A percentile compares a stretch with the other conserved stretches of the same genome.
Evolutionary conservation across 2,329 filamentous ascomycete genomes (phyloP).

Genomic region (Pleomassaria siparia): DNA sequence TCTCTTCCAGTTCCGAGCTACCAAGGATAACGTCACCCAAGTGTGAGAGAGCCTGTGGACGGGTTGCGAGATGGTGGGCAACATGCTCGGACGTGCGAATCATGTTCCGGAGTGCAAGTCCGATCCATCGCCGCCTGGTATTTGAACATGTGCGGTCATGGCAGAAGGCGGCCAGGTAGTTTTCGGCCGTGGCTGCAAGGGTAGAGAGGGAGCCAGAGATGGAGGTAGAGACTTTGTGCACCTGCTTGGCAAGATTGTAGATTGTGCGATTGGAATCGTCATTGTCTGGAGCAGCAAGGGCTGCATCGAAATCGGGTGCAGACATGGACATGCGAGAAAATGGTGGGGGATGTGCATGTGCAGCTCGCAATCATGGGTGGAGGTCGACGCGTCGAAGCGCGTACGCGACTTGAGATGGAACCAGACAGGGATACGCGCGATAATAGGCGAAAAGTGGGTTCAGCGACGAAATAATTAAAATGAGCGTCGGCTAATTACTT

Average conservation of each 20-base stretch:
- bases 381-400: too few species aligned
- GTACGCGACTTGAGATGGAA: too few species aligned
- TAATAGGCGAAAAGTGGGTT: too few species aligned
- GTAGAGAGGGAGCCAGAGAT: too few species aligned
- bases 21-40: constrained; percentile 30
- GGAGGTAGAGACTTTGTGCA: too few species aligned
- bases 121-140: constrained; percentile 32
- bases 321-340: background rate
- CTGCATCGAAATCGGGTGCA: constrained; percentile 14
- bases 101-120: constrained; percentile 31
- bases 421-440: too few species aligned
- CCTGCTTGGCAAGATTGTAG: constrained; percentile 15
- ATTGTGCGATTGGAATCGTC: constrained; percentile 20
- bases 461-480: too few species aligned
- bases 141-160: constrained; percentile 15
- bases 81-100: constrained; percentile 21
- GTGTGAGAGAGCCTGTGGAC: constrained; percentile 11
- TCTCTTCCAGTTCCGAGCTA: constrained; percentile 27
- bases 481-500: too few species aligned
- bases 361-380: too few species aligned
- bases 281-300: constrained; percentile 23
- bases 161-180: constrained; percentile 33
- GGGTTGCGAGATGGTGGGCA: constrained; percentile 15
- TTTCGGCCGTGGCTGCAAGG: constrained; percentile 18
- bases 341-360: too few species aligned